phyloP scores from a whole-genome alignment of 306 rosid species.

The Quercus agrifolia region DNA sequence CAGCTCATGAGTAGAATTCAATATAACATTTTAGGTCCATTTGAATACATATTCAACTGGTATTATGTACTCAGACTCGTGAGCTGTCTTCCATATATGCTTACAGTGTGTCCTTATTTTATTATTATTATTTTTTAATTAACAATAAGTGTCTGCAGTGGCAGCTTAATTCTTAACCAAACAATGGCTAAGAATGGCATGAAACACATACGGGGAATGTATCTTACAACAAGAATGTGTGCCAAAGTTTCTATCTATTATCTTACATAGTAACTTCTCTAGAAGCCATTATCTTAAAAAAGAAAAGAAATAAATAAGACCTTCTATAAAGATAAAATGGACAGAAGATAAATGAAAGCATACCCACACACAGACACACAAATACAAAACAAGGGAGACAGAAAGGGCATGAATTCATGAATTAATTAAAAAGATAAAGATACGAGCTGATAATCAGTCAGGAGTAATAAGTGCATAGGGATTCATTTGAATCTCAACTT shows the following conservation, averaged over 20 bases:
- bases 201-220: neutral
- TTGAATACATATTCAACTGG: neutral
- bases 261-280: neutral
- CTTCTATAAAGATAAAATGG: neutral
- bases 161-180: too few species aligned
- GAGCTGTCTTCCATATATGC: neutral
- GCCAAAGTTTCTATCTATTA: neutral
- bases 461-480: neutral
- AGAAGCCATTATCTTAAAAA: neutral
- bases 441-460: neutral
- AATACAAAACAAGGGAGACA: neutral
- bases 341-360: too few species aligned
- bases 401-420: neutral
- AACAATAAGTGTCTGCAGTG: too few species aligned
- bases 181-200: too few species aligned
- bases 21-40: neutral
- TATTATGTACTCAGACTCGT: neutral
- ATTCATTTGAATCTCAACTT: constrained; percentile 15
- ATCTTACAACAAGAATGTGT: neutral
- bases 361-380: neutral
- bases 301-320: neutral
- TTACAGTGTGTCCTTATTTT: too few species aligned
- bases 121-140: too few species aligned
- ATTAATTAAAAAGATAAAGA: neutral
- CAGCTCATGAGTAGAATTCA: constrained; percentile 6